Evolutionary conservation across 371 early-diverging fungal genomes (phyloP).

Genomic region (Mucor sp.): DNA sequence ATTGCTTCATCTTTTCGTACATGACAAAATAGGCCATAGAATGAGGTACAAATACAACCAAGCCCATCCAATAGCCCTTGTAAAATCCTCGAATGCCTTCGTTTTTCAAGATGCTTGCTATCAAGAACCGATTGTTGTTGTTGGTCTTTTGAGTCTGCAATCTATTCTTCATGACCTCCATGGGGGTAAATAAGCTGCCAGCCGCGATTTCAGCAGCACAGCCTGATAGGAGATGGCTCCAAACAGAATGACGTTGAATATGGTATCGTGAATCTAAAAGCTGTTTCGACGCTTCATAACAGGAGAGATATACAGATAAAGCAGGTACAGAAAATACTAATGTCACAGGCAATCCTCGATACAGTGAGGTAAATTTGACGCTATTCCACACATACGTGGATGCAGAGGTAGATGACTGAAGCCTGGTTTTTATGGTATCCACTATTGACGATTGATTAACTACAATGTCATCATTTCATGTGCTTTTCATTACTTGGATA

Average conservation of each 20-base stretch:
- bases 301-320: conserved; percentile 68
- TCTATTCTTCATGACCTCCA: conserved; percentile 79
- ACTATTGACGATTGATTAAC: conserved; percentile 24
- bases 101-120: conserved; percentile 35
- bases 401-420: conserved; percentile 49
- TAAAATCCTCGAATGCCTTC: conserved; percentile 71
- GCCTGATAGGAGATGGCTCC: conserved; percentile 56
- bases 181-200: conserved; percentile 73
- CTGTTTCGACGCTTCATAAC: conserved; percentile 71
- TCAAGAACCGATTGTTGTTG: conserved; percentile 26
- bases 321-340: conserved; percentile 75
- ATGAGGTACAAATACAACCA: conserved; percentile 68
- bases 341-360: conserved; percentile 73
- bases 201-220: conserved; percentile 58
- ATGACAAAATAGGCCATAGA: conserved; percentile 69
- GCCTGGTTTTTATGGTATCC: conserved; percentile 79
- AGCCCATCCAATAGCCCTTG: conserved; percentile 67
- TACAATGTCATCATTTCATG: neutral
- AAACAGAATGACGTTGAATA: conserved; percentile 17
- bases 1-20: conserved; percentile 74
- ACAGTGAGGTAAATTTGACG: conserved; percentile 27
- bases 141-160: conserved; percentile 42
- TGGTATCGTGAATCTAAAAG: conserved; percentile 16
- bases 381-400: neutral
- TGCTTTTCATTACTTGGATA: conserved; percentile 52